Conservation (phyloP, 768 basidiomycete genomes). For the Boletales sp. region DNA sequence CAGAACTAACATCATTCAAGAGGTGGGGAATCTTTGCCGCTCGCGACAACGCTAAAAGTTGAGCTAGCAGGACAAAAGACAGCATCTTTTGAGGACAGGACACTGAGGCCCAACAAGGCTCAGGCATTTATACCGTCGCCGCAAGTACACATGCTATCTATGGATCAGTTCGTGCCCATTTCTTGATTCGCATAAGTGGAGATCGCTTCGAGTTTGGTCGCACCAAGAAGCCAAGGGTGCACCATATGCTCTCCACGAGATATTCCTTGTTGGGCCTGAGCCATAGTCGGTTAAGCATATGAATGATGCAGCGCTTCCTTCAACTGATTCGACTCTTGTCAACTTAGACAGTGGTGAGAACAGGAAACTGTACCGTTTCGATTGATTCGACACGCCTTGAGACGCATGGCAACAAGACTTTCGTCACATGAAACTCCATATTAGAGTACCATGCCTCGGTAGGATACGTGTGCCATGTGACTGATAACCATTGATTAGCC, state of each 20-base stretch:
- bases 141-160: too few relatives aligned
- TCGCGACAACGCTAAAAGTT: slow-evolving; percentile 15
- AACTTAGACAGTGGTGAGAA: not conserved
- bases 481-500: too few relatives aligned
- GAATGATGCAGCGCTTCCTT: not conserved
- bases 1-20: slow-evolving; percentile 39
- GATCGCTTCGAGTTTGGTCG: too few relatives aligned
- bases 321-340: not conserved
- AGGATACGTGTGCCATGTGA: too few relatives aligned
- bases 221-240: too few relatives aligned
- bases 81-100: slow-evolving; percentile 3
- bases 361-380: not conserved
- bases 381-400: too few relatives aligned
- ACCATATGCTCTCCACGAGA: too few relatives aligned
- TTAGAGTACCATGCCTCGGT: too few relatives aligned
- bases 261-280: not conserved
- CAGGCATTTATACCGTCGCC: slow-evolving; percentile 13
- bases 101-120: not conserved
- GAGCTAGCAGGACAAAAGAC: slow-evolving; percentile 19
- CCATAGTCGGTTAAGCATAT: not conserved
- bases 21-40: slow-evolving; percentile 18
- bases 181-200: too few relatives aligned
- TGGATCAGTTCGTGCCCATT: too few relatives aligned
- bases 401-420: too few relatives aligned
- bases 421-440: too few relatives aligned